A percentile compares a stretch with the other conserved stretches of the same genome.
Evolutionary conservation across 2,329 filamentous ascomycete genomes (phyloP).

Genomic region (Calonectria pauciramosa): DNA sequence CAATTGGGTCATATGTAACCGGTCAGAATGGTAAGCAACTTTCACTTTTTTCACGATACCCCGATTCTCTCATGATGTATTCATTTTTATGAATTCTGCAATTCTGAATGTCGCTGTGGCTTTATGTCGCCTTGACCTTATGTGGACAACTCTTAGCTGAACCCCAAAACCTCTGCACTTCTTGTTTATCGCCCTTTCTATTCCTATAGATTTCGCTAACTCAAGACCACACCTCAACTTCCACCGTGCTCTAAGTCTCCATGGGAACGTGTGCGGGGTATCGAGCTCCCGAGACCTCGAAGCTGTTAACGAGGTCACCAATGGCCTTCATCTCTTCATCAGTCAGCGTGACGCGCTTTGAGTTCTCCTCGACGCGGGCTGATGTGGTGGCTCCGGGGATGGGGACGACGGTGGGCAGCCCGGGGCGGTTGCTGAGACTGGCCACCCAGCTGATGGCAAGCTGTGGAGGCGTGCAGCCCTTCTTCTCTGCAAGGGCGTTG

Average conservation of each 20-base stretch:
- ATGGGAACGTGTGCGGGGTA: constrained; percentile 57
- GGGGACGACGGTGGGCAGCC: constrained; percentile 71
- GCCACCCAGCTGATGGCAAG: constrained; percentile 76
- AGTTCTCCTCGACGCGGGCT: constrained; percentile 74
- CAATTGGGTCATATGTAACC: neutral
- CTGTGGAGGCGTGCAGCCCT: constrained; percentile 73
- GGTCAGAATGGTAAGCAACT: constrained; percentile 29
- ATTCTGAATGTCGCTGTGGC: constrained; percentile 56
- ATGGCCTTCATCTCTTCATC: constrained; percentile 66
- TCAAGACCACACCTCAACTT: neutral
- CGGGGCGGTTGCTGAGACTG: constrained; percentile 62
- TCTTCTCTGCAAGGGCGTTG: constrained; percentile 69
- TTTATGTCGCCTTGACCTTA: constrained; percentile 27
- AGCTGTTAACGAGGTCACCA: constrained; percentile 61
- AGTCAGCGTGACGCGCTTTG: constrained; percentile 61
- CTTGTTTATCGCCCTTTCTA: constrained; percentile 4
- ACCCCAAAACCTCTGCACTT: constrained; percentile 26
- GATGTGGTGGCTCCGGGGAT: constrained; percentile 74
- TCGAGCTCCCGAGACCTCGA: constrained; percentile 62
- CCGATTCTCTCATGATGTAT: constrained; percentile 51
- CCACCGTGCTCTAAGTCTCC: constrained; percentile 51
- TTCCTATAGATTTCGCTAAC: constrained; percentile 28
- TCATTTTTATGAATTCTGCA: constrained; percentile 64
- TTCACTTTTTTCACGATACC: neutral
- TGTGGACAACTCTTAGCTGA: constrained; percentile 52